These are phyloP conservation scores for Zymoseptoria tritici DNA, from an alignment of 2,329 filamentous ascomycete species.

Conservation along the genomic window DNA sequence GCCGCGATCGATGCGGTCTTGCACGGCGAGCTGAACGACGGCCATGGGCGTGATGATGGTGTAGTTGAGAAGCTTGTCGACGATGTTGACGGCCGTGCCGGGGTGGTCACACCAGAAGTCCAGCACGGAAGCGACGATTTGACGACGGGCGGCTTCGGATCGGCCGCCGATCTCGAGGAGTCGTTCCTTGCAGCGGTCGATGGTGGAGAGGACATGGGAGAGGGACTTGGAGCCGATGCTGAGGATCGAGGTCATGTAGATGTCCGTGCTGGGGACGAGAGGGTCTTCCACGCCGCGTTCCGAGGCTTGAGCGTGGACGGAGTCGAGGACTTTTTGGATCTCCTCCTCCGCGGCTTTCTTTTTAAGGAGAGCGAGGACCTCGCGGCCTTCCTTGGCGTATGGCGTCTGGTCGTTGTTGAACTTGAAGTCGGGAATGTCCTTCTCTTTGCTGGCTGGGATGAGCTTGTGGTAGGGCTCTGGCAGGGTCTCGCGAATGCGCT, in stretches of 20 bases:
- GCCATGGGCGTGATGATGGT: constrained; percentile 79
- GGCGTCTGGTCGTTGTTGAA: constrained; percentile 68
- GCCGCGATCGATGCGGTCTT: constrained; percentile 49
- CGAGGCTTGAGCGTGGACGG: constrained; percentile 71
- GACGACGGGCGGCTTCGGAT: constrained; percentile 68
- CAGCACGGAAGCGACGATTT: constrained; percentile 87
- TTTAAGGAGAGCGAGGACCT: constrained; percentile 69
- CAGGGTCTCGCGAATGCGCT: constrained; percentile 88
- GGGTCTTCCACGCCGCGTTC: constrained; percentile 64
- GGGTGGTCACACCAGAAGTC: constrained; percentile 90
- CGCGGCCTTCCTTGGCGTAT: constrained; percentile 75
- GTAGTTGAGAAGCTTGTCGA: constrained; percentile 97
- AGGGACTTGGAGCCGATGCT: constrained; percentile 92
- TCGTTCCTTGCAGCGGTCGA: constrained; percentile 87
- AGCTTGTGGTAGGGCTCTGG: constrained; percentile 74
- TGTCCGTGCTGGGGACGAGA: constrained; percentile 79
- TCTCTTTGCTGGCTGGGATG: constrained; percentile 81
- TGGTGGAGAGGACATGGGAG: constrained; percentile 89
- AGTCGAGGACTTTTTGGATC: constrained; percentile 71
- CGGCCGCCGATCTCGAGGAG: constrained; percentile 70
- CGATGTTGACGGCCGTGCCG: constrained; percentile 81
- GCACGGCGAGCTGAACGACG: constrained; percentile 84
- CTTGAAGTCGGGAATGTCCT: constrained; percentile 94
- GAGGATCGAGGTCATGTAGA: constrained; percentile 88
- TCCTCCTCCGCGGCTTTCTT: constrained; percentile 81